Base-by-base conservation (phyloP, 257 asterid genomes). In the Nicotiana tabacum region DNA sequence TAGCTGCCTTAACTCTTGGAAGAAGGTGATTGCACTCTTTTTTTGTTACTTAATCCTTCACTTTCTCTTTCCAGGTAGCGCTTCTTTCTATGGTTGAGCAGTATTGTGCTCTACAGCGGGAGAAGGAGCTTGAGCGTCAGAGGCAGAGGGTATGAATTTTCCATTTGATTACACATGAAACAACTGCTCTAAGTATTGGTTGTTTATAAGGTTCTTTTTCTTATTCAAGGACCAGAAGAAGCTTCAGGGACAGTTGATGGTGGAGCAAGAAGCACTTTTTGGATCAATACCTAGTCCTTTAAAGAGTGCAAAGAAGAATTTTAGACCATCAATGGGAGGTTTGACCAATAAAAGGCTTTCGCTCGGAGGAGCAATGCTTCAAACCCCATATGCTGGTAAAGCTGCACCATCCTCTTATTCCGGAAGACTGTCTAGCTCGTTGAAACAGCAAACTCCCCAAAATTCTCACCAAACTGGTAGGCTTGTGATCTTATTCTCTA, bases 221-320 rank as follows among this genome's bases (percentile, higher is more conserved):
- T 24, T 82, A 37, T 79, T 84, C 68, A 70, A 94, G 99, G 96
- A 93, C 77, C 97, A 87, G 87, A 96, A 94, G 94, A 96, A 91
- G 87, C 91, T 96, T 39, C 98, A 94, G 55, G 98, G 98, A 64
- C 98, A 89, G 87, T 83, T 93, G 70, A 86, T 93, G 51, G 78
- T 91, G 18, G 97, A 94, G 86, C 91, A 96, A 87, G 99, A 96
- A 92, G 91, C 93, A 55, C 91, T 90, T 6, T 96, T 89, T 18
- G 99, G 98, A 60, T 89, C 97, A 80, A 91, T 89, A 83, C 97
- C 92, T 13, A 94, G 98, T 85, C 98, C 99, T 53, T 72, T 89
- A 82, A 89, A 88, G 82, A 92, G 95, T 33, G 89, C 87, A 35
- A 89, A 83, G 87, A 95, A 92, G 90, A 87, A 53, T 77, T 66